Percentiles rank a stretch among this genome's conserved stretches.
Conservation (phyloP, 164 flowering plant genomes). For the Nymphaea colorata region DNA sequence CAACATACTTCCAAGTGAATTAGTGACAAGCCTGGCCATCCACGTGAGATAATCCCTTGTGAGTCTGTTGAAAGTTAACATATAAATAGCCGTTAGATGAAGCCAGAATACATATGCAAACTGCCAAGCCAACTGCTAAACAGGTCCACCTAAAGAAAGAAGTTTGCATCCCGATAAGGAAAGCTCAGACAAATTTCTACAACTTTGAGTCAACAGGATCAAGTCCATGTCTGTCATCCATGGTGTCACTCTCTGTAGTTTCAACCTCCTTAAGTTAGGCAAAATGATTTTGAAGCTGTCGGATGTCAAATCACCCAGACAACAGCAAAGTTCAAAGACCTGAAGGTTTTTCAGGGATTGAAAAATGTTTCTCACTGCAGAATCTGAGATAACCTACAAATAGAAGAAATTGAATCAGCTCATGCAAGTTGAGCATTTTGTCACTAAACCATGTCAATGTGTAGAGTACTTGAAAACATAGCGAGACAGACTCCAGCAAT, state of each 20-base stretch:
- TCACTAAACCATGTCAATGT: not conserved
- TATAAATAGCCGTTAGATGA: not conserved
- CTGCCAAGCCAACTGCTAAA: not conserved
- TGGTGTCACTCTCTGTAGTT: conserved; percentile 61
- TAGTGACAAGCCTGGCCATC: conserved; percentile 77
- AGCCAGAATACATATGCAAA: not conserved
- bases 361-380: conserved; percentile 24
- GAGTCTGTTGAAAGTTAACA: conserved; percentile 31
- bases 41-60: conserved; percentile 53
- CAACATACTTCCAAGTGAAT: conserved; percentile 43
- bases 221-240: conserved; percentile 70
- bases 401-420: not conserved
- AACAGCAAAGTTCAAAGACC: conserved; percentile 46
- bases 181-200: conserved; percentile 39
- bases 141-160: conserved; percentile 44
- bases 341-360: conserved; percentile 29
- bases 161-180: conserved; percentile 57
- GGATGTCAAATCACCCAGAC: conserved; percentile 63
- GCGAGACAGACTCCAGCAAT: conserved; percentile 40
- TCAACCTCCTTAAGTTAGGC: conserved; percentile 51
- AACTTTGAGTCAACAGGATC: conserved; percentile 34
- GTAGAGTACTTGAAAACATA: conserved; percentile 57
- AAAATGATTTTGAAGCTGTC: conserved; percentile 26
- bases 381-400: conserved; percentile 57
- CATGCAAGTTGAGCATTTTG: not conserved